These are phyloP conservation scores for Trichoderma brevicompactum DNA, from an alignment of 2,329 filamentous ascomycete genomes.

Conservation along the genomic window DNA sequence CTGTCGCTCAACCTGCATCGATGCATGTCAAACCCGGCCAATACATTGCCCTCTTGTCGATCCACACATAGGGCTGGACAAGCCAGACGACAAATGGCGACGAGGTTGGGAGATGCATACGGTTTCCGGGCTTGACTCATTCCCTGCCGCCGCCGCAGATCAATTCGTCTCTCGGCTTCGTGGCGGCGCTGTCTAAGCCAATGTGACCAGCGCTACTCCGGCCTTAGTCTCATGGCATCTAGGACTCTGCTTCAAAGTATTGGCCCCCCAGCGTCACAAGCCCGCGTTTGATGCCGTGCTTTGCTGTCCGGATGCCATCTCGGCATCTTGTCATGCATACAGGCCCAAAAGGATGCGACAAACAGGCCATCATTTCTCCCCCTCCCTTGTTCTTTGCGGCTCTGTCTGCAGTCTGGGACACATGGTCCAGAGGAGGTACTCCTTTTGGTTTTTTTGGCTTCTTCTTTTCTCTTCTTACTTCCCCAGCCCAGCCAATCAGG, in stretches of 20 bases:
- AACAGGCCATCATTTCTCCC: conserved; percentile 8
- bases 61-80: conserved; percentile 27
- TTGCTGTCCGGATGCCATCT: neutral
- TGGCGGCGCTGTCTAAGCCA: neutral
- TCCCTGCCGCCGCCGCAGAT: conserved; percentile 24
- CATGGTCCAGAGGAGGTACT: neutral
- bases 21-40: conserved; percentile 19
- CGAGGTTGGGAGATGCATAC: conserved; percentile 16
- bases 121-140: conserved; percentile 6
- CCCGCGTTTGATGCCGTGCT: conserved; percentile 8
- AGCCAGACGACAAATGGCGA: neutral
- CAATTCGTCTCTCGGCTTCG: conserved; percentile 10
- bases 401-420: neutral
- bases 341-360: conserved; percentile 14
- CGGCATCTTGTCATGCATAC: conserved; percentile 18
- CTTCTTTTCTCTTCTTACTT: neutral
- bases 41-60: conserved; percentile 2
- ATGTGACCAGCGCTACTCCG: neutral
- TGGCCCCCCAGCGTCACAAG: neutral
- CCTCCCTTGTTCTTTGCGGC: neutral
- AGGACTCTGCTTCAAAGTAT: neutral
- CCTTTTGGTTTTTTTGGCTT: neutral
- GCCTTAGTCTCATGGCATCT: neutral
- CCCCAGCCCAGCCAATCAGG: conserved; percentile 12
- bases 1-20: neutral